Percentiles rank a stretch among this genome's conserved stretches.
Conservation (phyloP, 2,329 filamentous ascomycete genomes). For the Colletotrichum godetiae region DNA sequence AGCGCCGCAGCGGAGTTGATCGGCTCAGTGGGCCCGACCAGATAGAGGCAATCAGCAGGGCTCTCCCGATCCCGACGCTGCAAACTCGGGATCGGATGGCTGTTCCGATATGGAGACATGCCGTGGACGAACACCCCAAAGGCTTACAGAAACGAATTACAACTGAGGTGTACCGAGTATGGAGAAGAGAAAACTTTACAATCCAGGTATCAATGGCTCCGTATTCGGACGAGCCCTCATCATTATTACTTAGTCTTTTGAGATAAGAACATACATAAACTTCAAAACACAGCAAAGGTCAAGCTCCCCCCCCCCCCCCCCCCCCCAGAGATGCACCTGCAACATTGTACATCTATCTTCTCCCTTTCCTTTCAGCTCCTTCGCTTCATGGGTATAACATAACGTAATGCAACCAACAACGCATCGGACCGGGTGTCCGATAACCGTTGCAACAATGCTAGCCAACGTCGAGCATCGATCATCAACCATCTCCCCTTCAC, state of each 20-base stretch:
- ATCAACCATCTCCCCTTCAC: background rate
- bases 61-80: slow-evolving; percentile 26
- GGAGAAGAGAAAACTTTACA: background rate
- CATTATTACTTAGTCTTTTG: background rate
- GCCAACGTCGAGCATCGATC: background rate
- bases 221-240: background rate
- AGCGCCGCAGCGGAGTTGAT: background rate
- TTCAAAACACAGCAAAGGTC: background rate
- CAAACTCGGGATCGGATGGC: slow-evolving; percentile 16
- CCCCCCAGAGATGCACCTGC: background rate
- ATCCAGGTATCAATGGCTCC: background rate
- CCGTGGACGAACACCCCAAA: background rate
- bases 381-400: slow-evolving; percentile 34
- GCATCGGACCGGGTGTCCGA: slow-evolving; percentile 16
- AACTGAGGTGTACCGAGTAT: background rate
- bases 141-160: background rate
- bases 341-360: background rate
- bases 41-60: slow-evolving; percentile 5
- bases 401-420: slow-evolving; percentile 25
- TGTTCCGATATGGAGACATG: slow-evolving; percentile 5
- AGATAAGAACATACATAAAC: background rate
- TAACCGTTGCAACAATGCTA: background rate
- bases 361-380: background rate
- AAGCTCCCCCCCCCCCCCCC: background rate
- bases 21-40: background rate